These are phyloP conservation scores for Parathielavia appendiculata DNA, from an alignment of 495 filamentous ascomycete genomes.

Conservation along the genomic window DNA sequence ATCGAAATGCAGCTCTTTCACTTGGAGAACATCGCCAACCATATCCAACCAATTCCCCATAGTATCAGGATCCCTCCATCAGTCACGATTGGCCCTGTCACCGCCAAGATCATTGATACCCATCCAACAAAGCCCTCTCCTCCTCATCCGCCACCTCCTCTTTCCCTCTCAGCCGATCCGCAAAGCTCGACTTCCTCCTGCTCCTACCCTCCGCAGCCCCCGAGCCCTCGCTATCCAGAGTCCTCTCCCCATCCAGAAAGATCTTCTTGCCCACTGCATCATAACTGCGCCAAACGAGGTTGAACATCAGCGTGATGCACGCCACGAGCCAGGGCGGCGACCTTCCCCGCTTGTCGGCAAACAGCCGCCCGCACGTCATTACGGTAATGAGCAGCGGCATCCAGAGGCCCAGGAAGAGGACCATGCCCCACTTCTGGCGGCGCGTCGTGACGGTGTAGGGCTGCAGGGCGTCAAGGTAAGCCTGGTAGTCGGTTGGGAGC, in stretches of 20 bases:
- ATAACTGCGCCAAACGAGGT: conserved; percentile 66
- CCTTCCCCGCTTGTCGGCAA: conserved; percentile 60
- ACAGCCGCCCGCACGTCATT: conserved; percentile 28
- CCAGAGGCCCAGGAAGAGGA: conserved; percentile 57
- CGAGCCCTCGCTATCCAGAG: conserved; percentile 32
- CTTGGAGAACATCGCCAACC: background rate
- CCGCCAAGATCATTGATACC: background rate
- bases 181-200: conserved; percentile 11
- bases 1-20: too few relatives aligned
- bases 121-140: conserved; percentile 22
- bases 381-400: conserved; percentile 51
- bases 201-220: conserved; percentile 1
- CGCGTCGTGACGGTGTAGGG: conserved; percentile 63
- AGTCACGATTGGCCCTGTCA: background rate
- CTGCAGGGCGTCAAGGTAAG: conserved; percentile 59
- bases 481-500: conserved; percentile 67
- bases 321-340: conserved; percentile 61
- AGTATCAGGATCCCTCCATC: background rate
- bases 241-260: conserved; percentile 90
- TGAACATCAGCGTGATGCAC: conserved; percentile 45
- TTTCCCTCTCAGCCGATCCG: conserved; percentile 1
- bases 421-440: conserved; percentile 60
- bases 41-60: background rate
- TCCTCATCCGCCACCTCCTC: conserved; percentile 24
- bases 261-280: conserved; percentile 59